These are phyloP conservation scores for Bipolaris zeicola DNA, from an alignment of 2,329 filamentous ascomycete species.

Conservation along the genomic window DNA sequence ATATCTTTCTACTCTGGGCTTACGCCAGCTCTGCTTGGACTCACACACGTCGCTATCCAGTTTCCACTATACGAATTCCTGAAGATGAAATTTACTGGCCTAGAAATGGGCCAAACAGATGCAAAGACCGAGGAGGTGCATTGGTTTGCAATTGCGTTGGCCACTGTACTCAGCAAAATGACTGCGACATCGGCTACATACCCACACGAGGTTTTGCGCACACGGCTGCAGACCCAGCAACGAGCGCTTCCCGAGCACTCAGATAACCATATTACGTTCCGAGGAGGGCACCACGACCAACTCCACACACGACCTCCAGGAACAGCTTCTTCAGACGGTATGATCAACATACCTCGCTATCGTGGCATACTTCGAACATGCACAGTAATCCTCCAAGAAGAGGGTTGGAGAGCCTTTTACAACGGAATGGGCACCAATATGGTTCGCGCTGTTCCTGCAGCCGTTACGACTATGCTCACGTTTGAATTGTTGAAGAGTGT, in stretches of 20 bases:
- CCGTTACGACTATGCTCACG: conserved; percentile 96
- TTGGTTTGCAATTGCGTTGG: conserved; percentile 81
- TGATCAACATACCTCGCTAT: conserved; percentile 66
- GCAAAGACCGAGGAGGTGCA: conserved; percentile 66
- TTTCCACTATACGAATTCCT: conserved; percentile 96
- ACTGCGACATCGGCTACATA: conserved; percentile 95
- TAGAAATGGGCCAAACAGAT: conserved; percentile 78
- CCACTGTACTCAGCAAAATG: conserved; percentile 92
- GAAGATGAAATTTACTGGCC: conserved; percentile 87
- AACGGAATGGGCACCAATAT: conserved; percentile 97
- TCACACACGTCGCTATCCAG: conserved; percentile 95
- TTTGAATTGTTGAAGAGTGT: conserved; percentile 77
- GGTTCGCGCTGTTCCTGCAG: conserved; percentile 91
- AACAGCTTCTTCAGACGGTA: conserved; percentile 60
- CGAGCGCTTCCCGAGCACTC: conserved; percentile 61
- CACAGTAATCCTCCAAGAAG: conserved; percentile 82
- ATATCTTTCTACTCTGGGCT: conserved; percentile 94
- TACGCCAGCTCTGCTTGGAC: conserved; percentile 85
- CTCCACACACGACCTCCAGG: conserved; percentile 54
- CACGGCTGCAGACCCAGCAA: conserved; percentile 90
- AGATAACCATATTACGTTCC: conserved; percentile 58
- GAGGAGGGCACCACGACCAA: conserved; percentile 40
- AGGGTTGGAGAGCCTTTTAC: conserved; percentile 96
- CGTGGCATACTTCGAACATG: conserved; percentile 80
- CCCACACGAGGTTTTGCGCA: conserved; percentile 94